Evolutionary conservation across 768 basidiomycete genomes (phyloP), one percentile per base, ranked within the genome.

Genomic region (Gloeophyllum trabeum): DNA sequence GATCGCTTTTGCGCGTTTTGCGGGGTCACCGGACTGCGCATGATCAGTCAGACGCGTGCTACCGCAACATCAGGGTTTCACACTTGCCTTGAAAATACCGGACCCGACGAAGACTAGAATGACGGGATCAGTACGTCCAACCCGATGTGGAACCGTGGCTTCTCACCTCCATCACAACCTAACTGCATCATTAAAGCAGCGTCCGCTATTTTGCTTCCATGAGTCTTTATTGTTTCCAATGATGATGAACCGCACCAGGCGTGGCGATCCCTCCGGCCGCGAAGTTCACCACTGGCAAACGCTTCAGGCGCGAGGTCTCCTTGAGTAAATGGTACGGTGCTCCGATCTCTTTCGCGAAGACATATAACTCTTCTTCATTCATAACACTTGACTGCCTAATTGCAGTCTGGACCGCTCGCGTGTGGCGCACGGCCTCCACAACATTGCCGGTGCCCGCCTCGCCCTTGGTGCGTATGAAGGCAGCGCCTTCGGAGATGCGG

Each of bases 101-200:
- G 92, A 96, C 28, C 94, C 94, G 46, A 99, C 94, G 52, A 99
- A 99, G 24, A 99, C 94, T 87, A 56, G 43, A 47, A 35, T 1
- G 37, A 35, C n/a, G n/a, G 12, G 38, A 40, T 46, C 28, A 44
- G 36, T 40, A 34, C n/a, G n/a, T n/a, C 13, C 24, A 22, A 39
- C 34, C 41, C 22, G 6, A 39, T 18, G 41, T 41, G 45, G 42
- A 18, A 38, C 35, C 6, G 24, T 6, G 28, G 34, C 38, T 13
- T 60, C 79, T 48, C 54, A 92, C 92, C 85, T 69, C 93, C 91
- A 56, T 94, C 94, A 60, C 90, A 91, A 25, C 94, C 91, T 25
- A 98, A 75, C 56, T 94, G 91, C 93, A 98, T 98, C 94, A 97
- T 96, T 48, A 97, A 62, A 3, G 96, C 96, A 13, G 94, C 94